phyloP scores from a whole-genome alignment of 352 stramenopile genomes.

The Phytophthora tubulina region DNA sequence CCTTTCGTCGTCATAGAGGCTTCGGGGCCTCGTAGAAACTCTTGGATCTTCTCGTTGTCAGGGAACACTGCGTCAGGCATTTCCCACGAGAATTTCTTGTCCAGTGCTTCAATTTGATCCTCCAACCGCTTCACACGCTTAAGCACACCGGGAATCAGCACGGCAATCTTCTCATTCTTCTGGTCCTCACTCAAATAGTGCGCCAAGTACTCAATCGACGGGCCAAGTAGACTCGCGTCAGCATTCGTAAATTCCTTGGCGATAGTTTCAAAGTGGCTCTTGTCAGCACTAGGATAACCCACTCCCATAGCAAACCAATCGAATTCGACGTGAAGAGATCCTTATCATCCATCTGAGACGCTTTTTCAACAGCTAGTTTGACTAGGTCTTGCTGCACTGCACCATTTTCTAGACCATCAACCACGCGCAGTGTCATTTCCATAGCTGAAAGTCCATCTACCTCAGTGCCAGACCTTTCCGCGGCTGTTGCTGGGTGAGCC shows the following conservation, averaged over 20 bases:
- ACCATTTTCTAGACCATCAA: constrained; percentile 13
- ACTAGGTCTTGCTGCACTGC: neutral
- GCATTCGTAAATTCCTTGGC: neutral
- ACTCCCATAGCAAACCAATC: constrained; percentile 7
- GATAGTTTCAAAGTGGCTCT: neutral
- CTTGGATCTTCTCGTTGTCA: constrained; percentile 16
- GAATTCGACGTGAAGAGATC: neutral
- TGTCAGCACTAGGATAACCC: constrained; percentile 1
- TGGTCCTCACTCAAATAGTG: neutral
- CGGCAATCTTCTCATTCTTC: neutral
- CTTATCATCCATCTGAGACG: neutral
- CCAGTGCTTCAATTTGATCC: neutral
- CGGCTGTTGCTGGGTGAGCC: too few relatives aligned
- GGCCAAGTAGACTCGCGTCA: neutral
- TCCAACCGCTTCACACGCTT: constrained; percentile 25
- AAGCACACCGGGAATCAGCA: neutral
- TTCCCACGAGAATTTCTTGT: constrained; percentile 30
- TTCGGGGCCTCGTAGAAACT: constrained; percentile 29
- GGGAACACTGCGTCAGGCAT: constrained; percentile 20
- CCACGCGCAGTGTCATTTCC: constrained; percentile 14
- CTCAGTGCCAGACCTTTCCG: too few relatives aligned
- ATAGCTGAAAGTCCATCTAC: neutral
- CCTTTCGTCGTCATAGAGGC: constrained; percentile 13
- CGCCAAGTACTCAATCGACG: constrained; percentile 7
- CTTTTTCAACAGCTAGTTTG: neutral